These are phyloP conservation scores for Passiflora organensis DNA, from an alignment of 345 rosid genomes.

Conservation along the genomic window DNA sequence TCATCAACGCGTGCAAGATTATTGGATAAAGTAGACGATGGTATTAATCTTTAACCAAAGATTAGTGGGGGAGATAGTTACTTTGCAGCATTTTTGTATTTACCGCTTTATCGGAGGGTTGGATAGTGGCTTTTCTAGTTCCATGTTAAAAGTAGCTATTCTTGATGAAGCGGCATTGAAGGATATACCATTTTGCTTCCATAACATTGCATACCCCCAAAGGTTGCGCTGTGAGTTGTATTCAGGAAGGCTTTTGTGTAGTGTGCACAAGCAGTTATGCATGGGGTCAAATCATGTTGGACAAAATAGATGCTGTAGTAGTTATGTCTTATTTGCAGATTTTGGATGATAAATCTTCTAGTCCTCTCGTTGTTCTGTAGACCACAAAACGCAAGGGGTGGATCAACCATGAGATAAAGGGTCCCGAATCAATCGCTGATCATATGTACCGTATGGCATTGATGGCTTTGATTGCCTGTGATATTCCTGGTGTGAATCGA, in stretches of 20 bases:
- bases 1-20: no score
- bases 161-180: no score
- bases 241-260: not conserved
- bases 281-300: not conserved
- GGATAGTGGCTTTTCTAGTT: no score
- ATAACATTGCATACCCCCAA: not conserved
- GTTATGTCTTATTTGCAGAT: not conserved
- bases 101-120: no score
- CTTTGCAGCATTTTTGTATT: no score
- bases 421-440: constrained; percentile 30
- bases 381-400: constrained; percentile 29
- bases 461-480: constrained; percentile 26
- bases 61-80: no score
- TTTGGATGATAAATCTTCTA: not conserved
- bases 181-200: not conserved
- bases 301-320: not conserved
- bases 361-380: not conserved
- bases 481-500: constrained; percentile 20
- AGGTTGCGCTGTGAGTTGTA: not conserved
- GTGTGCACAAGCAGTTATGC: not conserved
- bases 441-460: constrained; percentile 33
- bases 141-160: no score
- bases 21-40: no score
- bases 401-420: constrained; percentile 30
- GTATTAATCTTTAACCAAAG: no score